Conservation (phyloP, 495 filamentous ascomycete genomes). For the Cercophora scortea region DNA sequence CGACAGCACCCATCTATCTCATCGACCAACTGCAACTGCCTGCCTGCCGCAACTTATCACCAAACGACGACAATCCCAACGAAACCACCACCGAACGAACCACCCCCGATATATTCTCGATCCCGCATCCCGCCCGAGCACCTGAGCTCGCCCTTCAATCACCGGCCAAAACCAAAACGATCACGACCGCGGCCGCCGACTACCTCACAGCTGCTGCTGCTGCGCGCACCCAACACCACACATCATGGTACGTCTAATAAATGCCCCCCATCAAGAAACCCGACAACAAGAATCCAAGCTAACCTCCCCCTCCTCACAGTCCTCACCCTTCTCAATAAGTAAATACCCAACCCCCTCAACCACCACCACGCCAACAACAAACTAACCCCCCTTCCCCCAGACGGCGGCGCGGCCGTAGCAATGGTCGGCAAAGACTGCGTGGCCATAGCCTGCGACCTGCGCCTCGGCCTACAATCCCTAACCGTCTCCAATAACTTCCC, state of each 20-base stretch:
- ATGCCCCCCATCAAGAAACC: neutral
- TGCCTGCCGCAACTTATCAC: neutral
- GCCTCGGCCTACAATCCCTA: slow-evolving; percentile 90
- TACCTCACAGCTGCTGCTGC: neutral
- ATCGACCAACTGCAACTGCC: neutral
- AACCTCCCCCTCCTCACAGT: slow-evolving; percentile 32
- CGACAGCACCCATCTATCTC: neutral
- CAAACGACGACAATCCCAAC: neutral
- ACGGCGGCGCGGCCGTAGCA: slow-evolving; percentile 92
- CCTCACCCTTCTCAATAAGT: slow-evolving; percentile 88
- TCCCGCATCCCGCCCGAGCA: neutral
- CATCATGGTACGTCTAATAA: slow-evolving; percentile 19
- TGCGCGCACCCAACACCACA: neutral
- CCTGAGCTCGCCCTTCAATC: neutral
- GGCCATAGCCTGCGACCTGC: slow-evolving; percentile 97
- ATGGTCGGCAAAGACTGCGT: slow-evolving; percentile 99
- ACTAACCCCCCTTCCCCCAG: slow-evolving; percentile 35
- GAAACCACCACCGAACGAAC: neutral
- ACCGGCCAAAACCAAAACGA: neutral
- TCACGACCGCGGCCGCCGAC: neutral
- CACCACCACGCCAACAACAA: neutral
- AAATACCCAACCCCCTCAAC: slow-evolving; percentile 15
- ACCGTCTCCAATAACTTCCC: slow-evolving; percentile 99
- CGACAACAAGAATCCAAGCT: neutral
- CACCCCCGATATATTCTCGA: neutral